These are phyloP conservation scores for Monosporascus sp. DNA, from an alignment of 2,329 filamentous ascomycete genomes.

Conservation along the genomic window DNA sequence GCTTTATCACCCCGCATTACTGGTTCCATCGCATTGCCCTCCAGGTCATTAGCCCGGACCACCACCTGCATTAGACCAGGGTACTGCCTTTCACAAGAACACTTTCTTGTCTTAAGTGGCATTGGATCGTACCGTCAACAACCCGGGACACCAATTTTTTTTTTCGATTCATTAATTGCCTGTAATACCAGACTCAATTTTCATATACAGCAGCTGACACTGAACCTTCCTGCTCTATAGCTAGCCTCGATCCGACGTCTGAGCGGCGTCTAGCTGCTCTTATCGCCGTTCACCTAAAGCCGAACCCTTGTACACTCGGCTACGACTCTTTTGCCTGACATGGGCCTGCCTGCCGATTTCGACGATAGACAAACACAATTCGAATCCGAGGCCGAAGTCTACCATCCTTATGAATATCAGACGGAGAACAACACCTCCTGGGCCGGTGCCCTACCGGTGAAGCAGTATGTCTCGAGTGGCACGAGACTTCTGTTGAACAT, in stretches of 20 bases:
- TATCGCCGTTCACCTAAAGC: conserved; percentile 2
- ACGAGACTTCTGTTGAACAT: neutral
- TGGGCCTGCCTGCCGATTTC: conserved; percentile 62
- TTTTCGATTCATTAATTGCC: too few species aligned
- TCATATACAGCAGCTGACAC: neutral
- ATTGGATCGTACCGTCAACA: too few species aligned
- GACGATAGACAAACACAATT: conserved; percentile 61
- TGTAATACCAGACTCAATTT: too few species aligned
- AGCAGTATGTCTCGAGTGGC: conserved; percentile 56
- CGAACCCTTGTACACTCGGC: neutral
- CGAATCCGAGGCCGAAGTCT: conserved; percentile 55
- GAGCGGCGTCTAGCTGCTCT: conserved; percentile 7
- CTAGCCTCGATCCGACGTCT: conserved; percentile 1
- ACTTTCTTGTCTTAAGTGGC: too few species aligned
- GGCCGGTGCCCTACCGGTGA: conserved; percentile 92
- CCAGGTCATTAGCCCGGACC: neutral
- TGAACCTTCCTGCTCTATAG: neutral
- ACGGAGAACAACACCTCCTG: conserved; percentile 80
- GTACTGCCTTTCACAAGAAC: too few species aligned
- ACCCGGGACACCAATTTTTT: too few species aligned
- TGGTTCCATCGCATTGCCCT: neutral
- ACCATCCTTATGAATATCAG: conserved; percentile 78
- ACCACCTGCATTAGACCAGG: neutral
- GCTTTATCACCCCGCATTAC: neutral
- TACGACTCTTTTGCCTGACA: conserved; percentile 53